Base-by-base conservation (phyloP, 148 eudicot genomes). In the Dysphania ambrosioides region DNA sequence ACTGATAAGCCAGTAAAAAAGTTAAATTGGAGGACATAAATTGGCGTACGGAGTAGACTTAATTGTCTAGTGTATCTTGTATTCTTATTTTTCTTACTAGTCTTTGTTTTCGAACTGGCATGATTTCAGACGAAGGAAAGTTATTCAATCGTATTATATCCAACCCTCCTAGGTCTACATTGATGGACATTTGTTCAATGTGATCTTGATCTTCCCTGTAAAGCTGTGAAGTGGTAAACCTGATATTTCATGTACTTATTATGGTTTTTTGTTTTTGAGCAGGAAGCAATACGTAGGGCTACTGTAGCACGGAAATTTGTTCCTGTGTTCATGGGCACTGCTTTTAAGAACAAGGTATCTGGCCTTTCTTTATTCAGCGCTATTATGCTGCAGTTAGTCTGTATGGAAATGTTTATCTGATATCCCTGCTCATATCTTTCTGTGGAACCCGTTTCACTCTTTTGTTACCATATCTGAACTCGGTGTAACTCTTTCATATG, bases 311-410 rank as follows among this genome's bases (percentile, higher is more conserved):
- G 79, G 32, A 95, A 89, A 76, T 95, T 95, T 78, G 90, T 95
- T 59, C 99, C 99, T 65, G 93, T 95, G 55, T 95, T 92, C 78
- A 90, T 95, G 99, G 98, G 99, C 15, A 95, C 91, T 84, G 99
- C 99, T 70, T 95, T 90, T 72, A 95, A 95, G 83, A 95, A 95
- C 81, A 95, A 95, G 99, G 99, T 95, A 81, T 11, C 5, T 29
- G 29, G 24, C 21, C 19, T 56, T 53, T 49, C 40, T 38, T 24
- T 38, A 66, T 31, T 26, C 65, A n/a, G 53, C 3, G 8, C 9
- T 70, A 27, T 38, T 57, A 32, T 56, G 41, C 18, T 40, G 18
- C 6, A 35, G 13, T 63, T 67, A 55, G 47, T 35, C 1, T 69
- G 11, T 8, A 30, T 31, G 57, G 15, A 42, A 42, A 40, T 63